Base-by-base conservation (phyloP, 371 early-diverging fungal genomes). In the Coemansia sp. region DNA sequence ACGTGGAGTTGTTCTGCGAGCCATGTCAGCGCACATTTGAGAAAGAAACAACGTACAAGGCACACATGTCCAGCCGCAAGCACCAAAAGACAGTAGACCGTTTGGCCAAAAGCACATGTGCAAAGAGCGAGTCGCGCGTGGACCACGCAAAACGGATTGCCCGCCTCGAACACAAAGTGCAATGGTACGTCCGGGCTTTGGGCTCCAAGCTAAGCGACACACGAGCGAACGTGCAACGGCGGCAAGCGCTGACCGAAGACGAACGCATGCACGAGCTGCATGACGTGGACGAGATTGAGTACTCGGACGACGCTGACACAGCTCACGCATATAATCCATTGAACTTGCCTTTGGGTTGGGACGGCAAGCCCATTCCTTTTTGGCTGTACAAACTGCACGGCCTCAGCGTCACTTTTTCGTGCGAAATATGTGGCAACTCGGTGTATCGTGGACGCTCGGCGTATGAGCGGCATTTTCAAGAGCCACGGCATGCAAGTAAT, bases 341-440 rank as follows among this genome's bases (percentile, higher is more conserved):
- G 19, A 97, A 97, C 66, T 80, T 98, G 54, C 98, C 98, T 6
- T 78, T 98, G 48, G 99, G 97, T 9, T 97, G 97, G 97, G 99
- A 98, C 73, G 99, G 98, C 40, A 99, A 99, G 72, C 98, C 98
- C 13, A 99, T 99, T 79, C 99, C 99, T 11, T 96, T 91, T 79
- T 99, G 99, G 99, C 84, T 99, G 29, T 99, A 93, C 84, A 98
- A 97, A 80, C 84, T 97, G 57, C 98, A 97, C 77, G 99, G 99
- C 7, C 80, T 99, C 55, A 94, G 95, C 12, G 91, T 94, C 40
- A 92, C 95, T 71, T 97, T 95, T 74, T 86, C 92, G 0, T 99
- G 99, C 74, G 98, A 99, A 82, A 96, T 99, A 67, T 99, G 99
- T 72, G 98, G 97, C 46, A 93, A 94, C 65, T 90, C 88, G 69